These are phyloP conservation scores for Verbascum thapsus DNA, from an alignment of 257 asterid species.

Conservation along the genomic window DNA sequence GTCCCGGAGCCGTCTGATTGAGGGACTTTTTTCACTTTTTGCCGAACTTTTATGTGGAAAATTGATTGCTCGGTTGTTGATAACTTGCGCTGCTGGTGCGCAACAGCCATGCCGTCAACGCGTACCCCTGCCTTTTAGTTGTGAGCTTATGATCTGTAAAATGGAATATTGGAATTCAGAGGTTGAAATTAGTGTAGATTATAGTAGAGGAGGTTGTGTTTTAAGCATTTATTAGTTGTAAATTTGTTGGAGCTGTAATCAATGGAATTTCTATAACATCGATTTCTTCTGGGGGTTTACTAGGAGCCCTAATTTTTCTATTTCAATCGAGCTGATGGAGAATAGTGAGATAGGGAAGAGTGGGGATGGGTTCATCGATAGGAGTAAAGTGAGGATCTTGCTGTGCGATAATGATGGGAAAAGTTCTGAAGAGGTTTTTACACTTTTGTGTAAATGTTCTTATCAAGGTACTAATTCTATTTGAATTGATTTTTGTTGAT, in stretches of 20 bases:
- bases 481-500: conserved; percentile 13
- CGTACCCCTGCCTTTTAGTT: not conserved
- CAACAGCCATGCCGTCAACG: not conserved
- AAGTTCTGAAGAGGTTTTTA: conserved; percentile 68
- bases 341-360: conserved; percentile 54
- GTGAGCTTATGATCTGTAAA: conserved; percentile 5
- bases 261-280: conserved; percentile 30
- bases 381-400: conserved; percentile 90
- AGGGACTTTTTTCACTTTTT: not conserved
- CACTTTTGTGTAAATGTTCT: conserved; percentile 80
- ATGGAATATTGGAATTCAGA: conserved; percentile 11
- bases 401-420: conserved; percentile 82
- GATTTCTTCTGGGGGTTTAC: conserved; percentile 21
- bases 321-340: conserved; percentile 44
- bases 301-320: conserved; percentile 5
- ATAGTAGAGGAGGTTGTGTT: not conserved
- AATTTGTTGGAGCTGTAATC: not conserved
- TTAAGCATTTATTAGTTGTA: not conserved
- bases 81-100: conserved; percentile 22
- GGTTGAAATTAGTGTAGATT: not conserved
- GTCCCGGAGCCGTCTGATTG: not conserved
- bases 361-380: conserved; percentile 84
- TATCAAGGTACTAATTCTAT: conserved; percentile 66
- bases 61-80: conserved; percentile 3
- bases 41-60: conserved; percentile 21